These are phyloP conservation scores for Melampsora americana DNA, from an alignment of 1,284 basidiomycete genomes.

Conservation along the genomic window DNA sequence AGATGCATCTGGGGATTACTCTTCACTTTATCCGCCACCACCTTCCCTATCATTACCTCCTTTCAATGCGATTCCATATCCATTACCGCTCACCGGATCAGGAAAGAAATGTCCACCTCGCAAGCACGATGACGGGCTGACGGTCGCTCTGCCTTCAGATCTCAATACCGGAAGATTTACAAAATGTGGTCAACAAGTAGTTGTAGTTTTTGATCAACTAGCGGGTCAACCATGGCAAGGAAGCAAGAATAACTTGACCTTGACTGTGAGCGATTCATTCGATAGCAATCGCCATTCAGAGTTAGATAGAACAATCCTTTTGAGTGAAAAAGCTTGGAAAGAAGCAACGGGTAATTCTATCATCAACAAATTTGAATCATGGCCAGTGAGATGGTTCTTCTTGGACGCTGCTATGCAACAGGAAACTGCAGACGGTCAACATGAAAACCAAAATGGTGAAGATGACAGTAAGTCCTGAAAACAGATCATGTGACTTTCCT, in stretches of 20 bases:
- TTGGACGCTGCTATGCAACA: neutral
- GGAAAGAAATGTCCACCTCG: neutral
- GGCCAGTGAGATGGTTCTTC: neutral
- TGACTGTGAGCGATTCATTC: neutral
- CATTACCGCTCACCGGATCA: neutral
- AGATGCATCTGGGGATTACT: neutral
- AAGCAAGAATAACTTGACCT: neutral
- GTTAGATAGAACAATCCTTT: neutral
- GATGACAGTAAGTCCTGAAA: neutral
- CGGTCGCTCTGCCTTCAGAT: neutral
- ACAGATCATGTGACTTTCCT: too few relatives aligned
- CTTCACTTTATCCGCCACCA: neutral
- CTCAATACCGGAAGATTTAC: neutral
- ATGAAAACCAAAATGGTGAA: neutral
- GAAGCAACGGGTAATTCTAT: neutral
- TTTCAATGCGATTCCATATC: neutral
- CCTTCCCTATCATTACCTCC: neutral
- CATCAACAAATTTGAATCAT: neutral
- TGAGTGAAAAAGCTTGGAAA: neutral
- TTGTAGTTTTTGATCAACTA: neutral
- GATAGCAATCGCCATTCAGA: neutral
- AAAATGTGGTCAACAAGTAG: neutral
- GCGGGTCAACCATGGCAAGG: neutral
- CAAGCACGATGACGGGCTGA: neutral
- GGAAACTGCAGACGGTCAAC: neutral